Base-by-base conservation (phyloP, 2,329 filamentous ascomycete species). In the Arthroderma uncinatum region DNA sequence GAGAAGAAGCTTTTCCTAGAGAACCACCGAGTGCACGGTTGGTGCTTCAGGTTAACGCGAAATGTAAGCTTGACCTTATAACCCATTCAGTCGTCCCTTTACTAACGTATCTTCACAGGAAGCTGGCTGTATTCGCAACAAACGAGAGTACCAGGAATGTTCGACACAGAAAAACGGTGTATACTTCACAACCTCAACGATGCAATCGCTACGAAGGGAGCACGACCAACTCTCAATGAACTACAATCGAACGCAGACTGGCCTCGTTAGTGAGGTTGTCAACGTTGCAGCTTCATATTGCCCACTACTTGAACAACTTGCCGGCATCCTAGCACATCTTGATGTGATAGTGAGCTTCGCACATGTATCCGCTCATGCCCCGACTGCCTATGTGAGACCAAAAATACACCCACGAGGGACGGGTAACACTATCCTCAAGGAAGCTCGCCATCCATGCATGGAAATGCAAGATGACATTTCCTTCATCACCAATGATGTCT, bases 141-240 rank as follows among this genome's bases (percentile, higher is more conserved):
- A 93, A 68, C 84, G 83, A 59, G 79, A 84, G 53, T 98, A 97
- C 66, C 86, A 92, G 66, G 93, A 98, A 71, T 95, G 90, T 70
- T 95, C 91, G 0, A 98, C 94, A 0, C 93, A 97, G 73, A 98
- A 98, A 79, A 98, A 96, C 69, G 93, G 93, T 44, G 93, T 97
- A 57, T 98, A 93, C 75, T 98, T 98, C 72, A 97, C 93, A 0
- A 98, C 93, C 2, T 84, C 83, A 56, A 83, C 80, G 33, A 78
- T 98, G 64, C 86, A 90, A 67, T 80, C 83, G 25, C 82, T 91
- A 65, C 86, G 93, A 33, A 83, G 92, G 55, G 92, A 98, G 66
- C 90, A 95, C 63, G 92, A 98, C 67, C 91, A 97, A 71, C 79
- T 96, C 0, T 94, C 89, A 0, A 85, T 90, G 60, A 95, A 89